Conservation (phyloP, 2,329 filamentous ascomycete genomes). For the Fusarium sp. region DNA sequence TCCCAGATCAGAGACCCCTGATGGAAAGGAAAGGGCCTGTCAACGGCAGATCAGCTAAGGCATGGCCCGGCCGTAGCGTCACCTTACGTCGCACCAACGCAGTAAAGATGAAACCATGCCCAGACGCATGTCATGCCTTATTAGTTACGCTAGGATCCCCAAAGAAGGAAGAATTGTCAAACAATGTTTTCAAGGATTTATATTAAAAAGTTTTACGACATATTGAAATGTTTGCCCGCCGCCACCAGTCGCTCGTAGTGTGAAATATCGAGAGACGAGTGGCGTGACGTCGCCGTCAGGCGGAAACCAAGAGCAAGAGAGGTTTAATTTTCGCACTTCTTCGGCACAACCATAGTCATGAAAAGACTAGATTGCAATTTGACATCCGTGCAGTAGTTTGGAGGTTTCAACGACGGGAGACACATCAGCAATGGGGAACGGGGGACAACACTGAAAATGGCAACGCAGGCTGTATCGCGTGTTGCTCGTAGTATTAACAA, state of each 20-base stretch:
- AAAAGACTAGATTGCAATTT: conserved; percentile 94
- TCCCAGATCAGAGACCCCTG: conserved; percentile 6
- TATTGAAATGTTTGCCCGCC: conserved; percentile 50
- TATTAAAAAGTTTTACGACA: conserved; percentile 12
- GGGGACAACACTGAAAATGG: conserved; percentile 28
- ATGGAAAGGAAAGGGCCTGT: conserved; percentile 8
- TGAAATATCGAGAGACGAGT: conserved; percentile 30
- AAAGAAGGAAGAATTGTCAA: conserved; percentile 13
- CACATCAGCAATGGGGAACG: conserved; percentile 7
- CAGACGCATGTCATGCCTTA: conserved; percentile 23
- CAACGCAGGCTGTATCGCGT: conserved; percentile 34
- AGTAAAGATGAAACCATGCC: conserved; percentile 26
- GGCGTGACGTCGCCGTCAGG: conserved; percentile 45
- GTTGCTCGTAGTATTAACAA: conserved; percentile 46
- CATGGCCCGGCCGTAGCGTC: conserved; percentile 1
- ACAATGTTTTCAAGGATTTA: conserved; percentile 16
- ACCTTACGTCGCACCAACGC: conserved; percentile 6
- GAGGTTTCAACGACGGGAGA: background rate
- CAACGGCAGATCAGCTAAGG: conserved; percentile 26
- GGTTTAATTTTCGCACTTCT: conserved; percentile 92
- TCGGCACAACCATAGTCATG: conserved; percentile 97
- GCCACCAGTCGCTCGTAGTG: conserved; percentile 31
- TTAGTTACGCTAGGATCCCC: background rate
- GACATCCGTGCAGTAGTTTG: conserved; percentile 88
- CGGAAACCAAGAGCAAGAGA: conserved; percentile 49